phyloP scores from a whole-genome alignment of 441 rosid species.

The Pelargonium citronellum region DNA sequence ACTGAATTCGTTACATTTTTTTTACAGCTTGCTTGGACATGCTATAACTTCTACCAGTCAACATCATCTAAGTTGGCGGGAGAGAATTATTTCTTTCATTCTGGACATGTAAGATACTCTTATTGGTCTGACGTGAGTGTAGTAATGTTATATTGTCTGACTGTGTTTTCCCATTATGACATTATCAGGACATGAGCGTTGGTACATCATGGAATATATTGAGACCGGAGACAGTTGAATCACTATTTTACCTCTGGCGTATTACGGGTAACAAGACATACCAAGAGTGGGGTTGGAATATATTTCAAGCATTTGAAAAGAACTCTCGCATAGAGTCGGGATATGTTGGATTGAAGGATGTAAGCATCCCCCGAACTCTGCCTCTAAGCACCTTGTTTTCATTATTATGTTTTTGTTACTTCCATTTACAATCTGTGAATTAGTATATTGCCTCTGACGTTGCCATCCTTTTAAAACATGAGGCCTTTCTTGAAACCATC shows the following conservation, averaged over 20 bases:
- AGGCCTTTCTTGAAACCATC: neutral
- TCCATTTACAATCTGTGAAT: neutral
- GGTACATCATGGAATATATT: constrained; percentile 89
- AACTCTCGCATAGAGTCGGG: constrained; percentile 77
- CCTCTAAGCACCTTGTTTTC: constrained; percentile 5
- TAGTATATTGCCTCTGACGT: neutral
- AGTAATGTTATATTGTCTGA: constrained; percentile 10
- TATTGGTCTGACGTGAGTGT: neutral
- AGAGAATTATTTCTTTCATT: constrained; percentile 78
- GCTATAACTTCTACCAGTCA: constrained; percentile 85
- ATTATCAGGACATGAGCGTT: constrained; percentile 76
- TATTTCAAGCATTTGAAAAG: constrained; percentile 88
- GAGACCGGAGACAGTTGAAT: constrained; percentile 94
- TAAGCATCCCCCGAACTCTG: constrained; percentile 32
- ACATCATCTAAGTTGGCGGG: constrained; percentile 94
- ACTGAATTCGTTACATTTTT: constrained; percentile 14
- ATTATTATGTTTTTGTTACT: neutral
- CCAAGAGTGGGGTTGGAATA: constrained; percentile 98
- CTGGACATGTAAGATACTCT: constrained; percentile 52
- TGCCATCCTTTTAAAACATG: neutral
- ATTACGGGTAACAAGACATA: constrained; percentile 91
- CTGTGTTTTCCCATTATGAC: constrained; percentile 9
- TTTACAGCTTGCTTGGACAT: constrained; percentile 91
- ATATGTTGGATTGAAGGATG: constrained; percentile 90
- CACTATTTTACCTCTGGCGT: constrained; percentile 92